phyloP scores from a whole-genome alignment of 371 early-diverging fungal species.

The Nematocida ironsii region DNA sequence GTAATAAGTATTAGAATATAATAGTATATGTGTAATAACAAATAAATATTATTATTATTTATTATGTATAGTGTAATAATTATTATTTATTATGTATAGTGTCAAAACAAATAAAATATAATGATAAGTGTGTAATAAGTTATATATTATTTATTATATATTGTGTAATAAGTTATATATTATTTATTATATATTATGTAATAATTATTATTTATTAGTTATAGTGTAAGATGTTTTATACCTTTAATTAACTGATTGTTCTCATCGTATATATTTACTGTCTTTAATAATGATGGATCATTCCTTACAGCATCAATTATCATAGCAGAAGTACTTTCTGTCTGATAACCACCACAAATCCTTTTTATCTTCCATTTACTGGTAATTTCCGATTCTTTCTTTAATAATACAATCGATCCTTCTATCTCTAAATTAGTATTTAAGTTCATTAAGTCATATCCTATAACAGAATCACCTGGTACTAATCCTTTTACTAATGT shows the following conservation, averaged over 20 bases:
- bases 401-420: neutral
- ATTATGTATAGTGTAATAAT: no score
- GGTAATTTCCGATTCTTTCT: constrained; percentile 14
- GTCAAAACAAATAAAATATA: no score
- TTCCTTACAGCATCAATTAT: constrained; percentile 9
- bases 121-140: no score
- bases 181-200: no score
- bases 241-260: constrained; percentile 12
- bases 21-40: no score
- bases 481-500: constrained; percentile 21
- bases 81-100: no score
- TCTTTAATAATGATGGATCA: constrained; percentile 1
- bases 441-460: constrained; percentile 38
- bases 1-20: no score
- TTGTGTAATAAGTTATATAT: no score
- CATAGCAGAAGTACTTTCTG: neutral
- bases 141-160: no score
- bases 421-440: constrained; percentile 33
- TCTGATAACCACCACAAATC: neutral
- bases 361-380: constrained; percentile 37
- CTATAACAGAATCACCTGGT: constrained; percentile 13
- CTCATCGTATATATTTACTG: constrained; percentile 36
- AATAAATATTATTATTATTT: no score
- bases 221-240: neutral
- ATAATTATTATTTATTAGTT: neutral